Percentiles rank a stretch among this genome's conserved stretches.
phyloP scores from a whole-genome alignment of 805 yeast species.

The Ogataea ganodermae region DNA sequence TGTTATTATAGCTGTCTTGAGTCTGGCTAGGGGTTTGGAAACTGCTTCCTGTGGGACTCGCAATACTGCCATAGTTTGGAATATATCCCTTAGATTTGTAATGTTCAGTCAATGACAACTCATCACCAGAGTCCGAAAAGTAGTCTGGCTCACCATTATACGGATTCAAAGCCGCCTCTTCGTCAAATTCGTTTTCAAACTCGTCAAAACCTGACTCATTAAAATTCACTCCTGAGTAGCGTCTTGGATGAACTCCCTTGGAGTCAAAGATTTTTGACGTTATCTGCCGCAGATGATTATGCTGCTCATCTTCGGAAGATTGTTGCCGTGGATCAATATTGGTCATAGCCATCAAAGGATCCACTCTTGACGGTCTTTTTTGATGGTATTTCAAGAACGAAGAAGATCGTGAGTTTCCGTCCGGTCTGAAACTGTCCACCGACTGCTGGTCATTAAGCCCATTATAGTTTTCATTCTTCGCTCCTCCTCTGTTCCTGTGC shows the following conservation, averaged over 20 bases:
- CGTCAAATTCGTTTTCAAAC: conserved; percentile 50
- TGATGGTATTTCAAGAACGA: conserved; percentile 8
- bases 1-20: conserved; percentile 9
- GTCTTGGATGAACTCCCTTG: conserved; percentile 68
- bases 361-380: conserved; percentile 7
- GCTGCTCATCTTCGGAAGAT: conserved; percentile 10
- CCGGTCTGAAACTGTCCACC: conserved; percentile 8
- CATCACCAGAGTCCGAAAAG: conserved; percentile 33
- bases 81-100: conserved; percentile 11
- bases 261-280: conserved; percentile 74
- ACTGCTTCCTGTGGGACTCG: conserved; percentile 12
- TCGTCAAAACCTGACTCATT: conserved; percentile 47
- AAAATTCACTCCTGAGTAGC: conserved; percentile 59
- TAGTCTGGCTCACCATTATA: conserved; percentile 21
- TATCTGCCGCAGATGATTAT: conserved; percentile 46
- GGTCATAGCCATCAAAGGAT: conserved; percentile 8
- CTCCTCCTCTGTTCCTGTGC: conserved; percentile 5
- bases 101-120: conserved; percentile 22
- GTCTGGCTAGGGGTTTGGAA: conserved; percentile 11
- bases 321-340: conserved; percentile 1
- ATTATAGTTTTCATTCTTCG: too few relatives aligned
- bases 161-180: conserved; percentile 28
- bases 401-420: conserved; percentile 15
- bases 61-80: conserved; percentile 22
- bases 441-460: conserved; percentile 7